Percentiles rank a stretch among this genome's conserved stretches.
Evolutionary conservation across 2,329 filamentous ascomycete species (phyloP).

Genomic region (Zymoseptoria pseudotritici): DNA sequence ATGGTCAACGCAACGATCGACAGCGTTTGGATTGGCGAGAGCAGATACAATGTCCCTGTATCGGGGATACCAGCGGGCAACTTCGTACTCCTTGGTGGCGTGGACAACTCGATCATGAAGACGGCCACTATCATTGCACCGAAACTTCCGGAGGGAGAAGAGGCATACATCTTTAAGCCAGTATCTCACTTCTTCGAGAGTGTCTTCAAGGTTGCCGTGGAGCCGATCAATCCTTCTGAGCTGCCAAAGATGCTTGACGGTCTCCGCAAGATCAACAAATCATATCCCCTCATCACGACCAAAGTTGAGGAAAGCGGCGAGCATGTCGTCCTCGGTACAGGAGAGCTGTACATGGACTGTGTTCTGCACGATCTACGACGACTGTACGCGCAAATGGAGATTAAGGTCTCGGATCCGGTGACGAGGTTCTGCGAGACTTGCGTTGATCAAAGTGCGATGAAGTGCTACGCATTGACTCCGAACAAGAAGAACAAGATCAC

Average conservation of each 20-base stretch:
- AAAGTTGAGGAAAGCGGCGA: constrained; percentile 98
- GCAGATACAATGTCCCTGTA: constrained; percentile 84
- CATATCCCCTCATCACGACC: constrained; percentile 88
- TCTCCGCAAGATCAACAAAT: constrained; percentile 93
- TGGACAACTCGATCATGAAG: constrained; percentile 98
- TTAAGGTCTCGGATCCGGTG: constrained; percentile 96
- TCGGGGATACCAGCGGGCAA: constrained; percentile 91
- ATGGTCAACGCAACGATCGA: constrained; percentile 82
- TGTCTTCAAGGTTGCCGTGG: constrained; percentile 94
- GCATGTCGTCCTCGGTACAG: constrained; percentile 88
- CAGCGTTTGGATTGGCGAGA: constrained; percentile 84
- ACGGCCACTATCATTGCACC: constrained; percentile 82
- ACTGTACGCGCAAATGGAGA: constrained; percentile 97
- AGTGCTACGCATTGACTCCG: constrained; percentile 94
- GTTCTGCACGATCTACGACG: constrained; percentile 88
- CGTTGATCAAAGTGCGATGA: constrained; percentile 92
- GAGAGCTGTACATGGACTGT: constrained; percentile 99
- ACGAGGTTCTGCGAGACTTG: constrained; percentile 97
- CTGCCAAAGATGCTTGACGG: constrained; percentile 98
- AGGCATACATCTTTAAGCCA: constrained; percentile 90
- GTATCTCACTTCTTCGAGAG: constrained; percentile 94
- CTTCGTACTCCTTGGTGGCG: constrained; percentile 80
- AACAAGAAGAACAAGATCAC: constrained; percentile 99
- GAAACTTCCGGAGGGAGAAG: constrained; percentile 76
- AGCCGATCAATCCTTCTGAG: constrained; percentile 96